Evolutionary conservation across 2,329 filamentous ascomycete genomes (phyloP).

Genomic region (Xylaria digitata): DNA sequence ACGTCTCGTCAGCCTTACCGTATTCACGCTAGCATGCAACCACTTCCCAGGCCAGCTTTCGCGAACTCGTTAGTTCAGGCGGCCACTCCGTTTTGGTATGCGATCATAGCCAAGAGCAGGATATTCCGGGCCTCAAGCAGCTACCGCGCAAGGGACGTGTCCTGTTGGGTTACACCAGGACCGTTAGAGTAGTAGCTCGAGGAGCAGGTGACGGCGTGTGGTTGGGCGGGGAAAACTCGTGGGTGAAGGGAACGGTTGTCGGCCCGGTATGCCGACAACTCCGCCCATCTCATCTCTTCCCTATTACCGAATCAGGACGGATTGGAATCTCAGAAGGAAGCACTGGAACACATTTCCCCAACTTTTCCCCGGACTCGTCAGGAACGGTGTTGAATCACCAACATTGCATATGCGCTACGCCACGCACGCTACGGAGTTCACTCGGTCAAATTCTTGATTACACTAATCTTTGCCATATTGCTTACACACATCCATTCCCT

Average conservation of each 20-base stretch:
- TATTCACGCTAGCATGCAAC: constrained; percentile 24
- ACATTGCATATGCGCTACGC: constrained; percentile 37
- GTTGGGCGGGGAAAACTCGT: constrained; percentile 48
- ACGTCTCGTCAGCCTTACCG: constrained; percentile 46
- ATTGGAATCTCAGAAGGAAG: constrained; percentile 22
- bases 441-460: constrained; percentile 39
- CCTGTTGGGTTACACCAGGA: constrained; percentile 41
- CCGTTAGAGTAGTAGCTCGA: constrained; percentile 32
- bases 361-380: constrained; percentile 37
- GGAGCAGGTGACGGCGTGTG: constrained; percentile 43
- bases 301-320: constrained; percentile 29
- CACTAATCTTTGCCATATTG: constrained; percentile 37
- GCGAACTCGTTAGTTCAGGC: constrained; percentile 12
- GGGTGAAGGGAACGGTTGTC: constrained; percentile 45
- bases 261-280: constrained; percentile 43
- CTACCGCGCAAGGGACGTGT: constrained; percentile 31
- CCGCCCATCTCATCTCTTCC: constrained; percentile 31
- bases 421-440: constrained; percentile 35
- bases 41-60: constrained; percentile 22
- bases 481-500: constrained; percentile 27
- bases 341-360: constrained; percentile 34
- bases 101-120: constrained; percentile 29
- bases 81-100: constrained; percentile 27
- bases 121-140: constrained; percentile 40
- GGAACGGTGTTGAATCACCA: constrained; percentile 33